A percentile compares a stretch with the other conserved stretches of the same genome.
Evolutionary conservation across 805 yeast species (phyloP).

Genomic region (baker's yeast (Saccharomyces cerevisiae)): DNA sequence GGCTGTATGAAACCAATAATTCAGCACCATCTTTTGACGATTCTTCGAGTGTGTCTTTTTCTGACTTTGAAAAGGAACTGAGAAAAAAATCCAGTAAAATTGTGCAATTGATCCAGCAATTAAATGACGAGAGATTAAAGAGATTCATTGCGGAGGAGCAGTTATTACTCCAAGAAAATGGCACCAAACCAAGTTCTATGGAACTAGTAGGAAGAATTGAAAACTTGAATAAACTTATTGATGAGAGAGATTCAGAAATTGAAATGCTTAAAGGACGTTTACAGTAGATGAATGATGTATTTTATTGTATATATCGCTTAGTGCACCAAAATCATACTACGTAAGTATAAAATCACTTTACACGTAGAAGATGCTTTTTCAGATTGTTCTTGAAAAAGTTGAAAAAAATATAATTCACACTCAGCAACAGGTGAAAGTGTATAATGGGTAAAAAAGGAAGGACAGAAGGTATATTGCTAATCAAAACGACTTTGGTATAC

Average conservation of each 20-base stretch:
- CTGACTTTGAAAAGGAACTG: conserved; percentile 28
- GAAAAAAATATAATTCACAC: not conserved
- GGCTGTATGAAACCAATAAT: not conserved
- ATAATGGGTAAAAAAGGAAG: not conserved
- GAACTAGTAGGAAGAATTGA: conserved; percentile 51
- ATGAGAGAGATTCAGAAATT: conserved; percentile 43
- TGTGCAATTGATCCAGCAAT: conserved; percentile 44
- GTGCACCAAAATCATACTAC: not conserved
- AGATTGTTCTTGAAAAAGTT: not conserved
- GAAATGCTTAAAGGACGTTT: conserved; percentile 22
- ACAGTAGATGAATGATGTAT: not conserved
- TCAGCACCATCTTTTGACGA: not conserved
- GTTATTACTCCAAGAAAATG: conserved; percentile 46
- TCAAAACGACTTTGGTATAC: not conserved
- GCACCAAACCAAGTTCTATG: conserved; percentile 44
- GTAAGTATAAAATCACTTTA: not conserved
- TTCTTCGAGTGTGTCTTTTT: conserved; percentile 2
- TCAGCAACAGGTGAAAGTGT: not conserved
- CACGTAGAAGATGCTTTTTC: not conserved
- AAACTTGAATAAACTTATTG: conserved; percentile 40
- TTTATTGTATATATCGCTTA: not conserved
- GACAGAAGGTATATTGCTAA: not conserved
- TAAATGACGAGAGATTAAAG: conserved; percentile 56
- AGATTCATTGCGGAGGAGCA: conserved; percentile 68
- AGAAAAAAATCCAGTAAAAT: conserved; percentile 38